Evolutionary conservation across 1,284 basidiomycete species (phyloP).

Genomic region (Gomphus bonarii): DNA sequence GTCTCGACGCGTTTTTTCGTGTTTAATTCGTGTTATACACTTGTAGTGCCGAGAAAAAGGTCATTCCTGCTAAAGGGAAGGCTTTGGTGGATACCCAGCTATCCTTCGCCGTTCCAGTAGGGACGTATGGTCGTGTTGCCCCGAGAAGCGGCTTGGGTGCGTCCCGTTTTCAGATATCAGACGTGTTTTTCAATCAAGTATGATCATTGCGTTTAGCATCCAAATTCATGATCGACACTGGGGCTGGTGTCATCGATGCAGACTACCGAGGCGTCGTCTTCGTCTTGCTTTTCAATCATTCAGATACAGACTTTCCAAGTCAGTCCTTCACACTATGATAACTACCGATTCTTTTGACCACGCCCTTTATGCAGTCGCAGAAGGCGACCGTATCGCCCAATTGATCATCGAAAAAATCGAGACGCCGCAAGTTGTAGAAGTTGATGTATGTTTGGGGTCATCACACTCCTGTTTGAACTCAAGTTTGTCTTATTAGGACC

Average conservation of each 20-base stretch:
- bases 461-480: constrained; percentile 7
- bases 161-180: constrained; percentile 18
- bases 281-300: constrained; percentile 92
- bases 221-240: constrained; percentile 95
- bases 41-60: constrained; percentile 64
- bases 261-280: constrained; percentile 92
- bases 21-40: neutral
- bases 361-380: constrained; percentile 47
- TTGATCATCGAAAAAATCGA: constrained; percentile 88
- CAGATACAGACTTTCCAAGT: constrained; percentile 84
- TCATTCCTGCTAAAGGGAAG: constrained; percentile 78
- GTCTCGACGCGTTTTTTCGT: neutral
- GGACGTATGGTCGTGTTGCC: constrained; percentile 93
- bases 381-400: constrained; percentile 92
- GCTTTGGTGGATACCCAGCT: constrained; percentile 86
- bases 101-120: constrained; percentile 84
- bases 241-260: constrained; percentile 93
- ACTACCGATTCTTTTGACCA: neutral
- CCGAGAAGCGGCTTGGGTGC: constrained; percentile 88
- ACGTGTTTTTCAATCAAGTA: neutral
- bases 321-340: constrained; percentile 17
- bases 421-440: constrained; percentile 79
- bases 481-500: constrained; percentile 36
- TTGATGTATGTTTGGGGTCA: constrained; percentile 47
- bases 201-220: constrained; percentile 46